Evolutionary conservation across 805 yeast species (phyloP), one percentile per base, ranked within the genome.

Genomic region (Groenewaldozyma tartarivorans): DNA sequence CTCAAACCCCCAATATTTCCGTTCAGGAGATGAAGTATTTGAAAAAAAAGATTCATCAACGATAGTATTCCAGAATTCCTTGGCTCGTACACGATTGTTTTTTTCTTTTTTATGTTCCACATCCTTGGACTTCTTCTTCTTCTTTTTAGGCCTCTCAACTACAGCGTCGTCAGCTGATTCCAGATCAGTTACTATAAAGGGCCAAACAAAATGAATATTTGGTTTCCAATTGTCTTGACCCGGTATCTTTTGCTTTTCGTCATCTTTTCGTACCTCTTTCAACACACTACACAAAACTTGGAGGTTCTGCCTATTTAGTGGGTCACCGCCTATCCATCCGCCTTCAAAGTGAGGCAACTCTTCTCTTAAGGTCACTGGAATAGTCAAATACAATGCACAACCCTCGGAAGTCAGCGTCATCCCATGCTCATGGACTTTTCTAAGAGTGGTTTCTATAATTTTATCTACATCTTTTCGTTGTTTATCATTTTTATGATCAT

Each of bases 1-100:
- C 50, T 82, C 82, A 51, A 88, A 76, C 0, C 96, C 97, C 73
- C 85, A 74, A 58, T 71, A 83, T 57, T 88, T 90, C 43, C 95
- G 69, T 58, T 88, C 96, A 24, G 79, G 74, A 1, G 96, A 86
- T 0, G 95, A 69, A 48, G 79, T 75, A 29, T 75, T 76, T 4
- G 83, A 67, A 50, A 90, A 88, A 45, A 83, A 74, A 3, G 81
- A 72, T 51, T 86, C 92, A 55, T 90, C 96, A 13, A 90, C 73
- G 4, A 77, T 78, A 3, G 70, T 65, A 50, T 76, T 74, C 94
- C 95, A 87, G 57, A 90, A 87, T 40, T 83, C 92, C 5, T 65
- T 57, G 32, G 75, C 54, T 2, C 66, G 57, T 20, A 75, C 7
- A 7, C 7, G 13, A 13, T 24, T 24, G 29, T 7, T 58, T 20